Conservation (phyloP, 2,329 filamentous ascomycete genomes). For the Talaromyces albobiverticillius region DNA sequence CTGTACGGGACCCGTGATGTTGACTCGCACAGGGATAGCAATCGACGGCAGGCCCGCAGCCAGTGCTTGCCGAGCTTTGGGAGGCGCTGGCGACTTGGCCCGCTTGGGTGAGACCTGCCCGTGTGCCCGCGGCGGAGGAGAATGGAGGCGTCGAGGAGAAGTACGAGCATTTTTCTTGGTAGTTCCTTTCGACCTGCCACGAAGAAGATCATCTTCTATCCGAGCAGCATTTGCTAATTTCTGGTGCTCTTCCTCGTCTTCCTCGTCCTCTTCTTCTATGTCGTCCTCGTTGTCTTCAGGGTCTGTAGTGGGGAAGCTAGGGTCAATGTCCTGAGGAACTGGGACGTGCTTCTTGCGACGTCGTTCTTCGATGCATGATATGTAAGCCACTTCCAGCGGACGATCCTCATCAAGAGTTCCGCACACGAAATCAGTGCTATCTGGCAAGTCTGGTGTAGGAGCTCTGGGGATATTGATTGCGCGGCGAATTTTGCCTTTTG, state of each 20-base stretch:
- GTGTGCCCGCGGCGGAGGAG: conserved; percentile 54
- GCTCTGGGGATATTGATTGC: conserved; percentile 51
- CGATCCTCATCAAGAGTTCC: conserved; percentile 95
- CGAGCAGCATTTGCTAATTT: conserved; percentile 51
- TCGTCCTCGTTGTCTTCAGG: conserved; percentile 80
- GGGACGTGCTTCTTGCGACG: conserved; percentile 75
- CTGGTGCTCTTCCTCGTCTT: conserved; percentile 55
- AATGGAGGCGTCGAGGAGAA: conserved; percentile 63
- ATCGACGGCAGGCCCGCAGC: conserved; percentile 39
- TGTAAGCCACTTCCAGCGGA: conserved; percentile 88
- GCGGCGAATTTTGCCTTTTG: conserved; percentile 28
- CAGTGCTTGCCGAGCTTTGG: conserved; percentile 50
- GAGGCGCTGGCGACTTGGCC: conserved; percentile 69
- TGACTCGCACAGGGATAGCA: conserved; percentile 46
- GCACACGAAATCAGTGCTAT: conserved; percentile 99
- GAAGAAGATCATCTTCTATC: conserved; percentile 18
- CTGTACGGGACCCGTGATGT: conserved; percentile 54
- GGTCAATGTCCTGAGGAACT: conserved; percentile 96
- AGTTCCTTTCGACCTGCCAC: conserved; percentile 43
- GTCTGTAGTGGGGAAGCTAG: conserved; percentile 93
- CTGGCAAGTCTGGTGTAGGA: conserved; percentile 78
- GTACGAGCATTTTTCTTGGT: conserved; percentile 53
- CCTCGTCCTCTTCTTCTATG: conserved; percentile 54
- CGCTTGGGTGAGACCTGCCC: conserved; percentile 66
- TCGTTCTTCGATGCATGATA: conserved; percentile 77